Evolutionary conservation across 345 rosid species (phyloP).

Genomic region (Dipteronia sinensis): DNA sequence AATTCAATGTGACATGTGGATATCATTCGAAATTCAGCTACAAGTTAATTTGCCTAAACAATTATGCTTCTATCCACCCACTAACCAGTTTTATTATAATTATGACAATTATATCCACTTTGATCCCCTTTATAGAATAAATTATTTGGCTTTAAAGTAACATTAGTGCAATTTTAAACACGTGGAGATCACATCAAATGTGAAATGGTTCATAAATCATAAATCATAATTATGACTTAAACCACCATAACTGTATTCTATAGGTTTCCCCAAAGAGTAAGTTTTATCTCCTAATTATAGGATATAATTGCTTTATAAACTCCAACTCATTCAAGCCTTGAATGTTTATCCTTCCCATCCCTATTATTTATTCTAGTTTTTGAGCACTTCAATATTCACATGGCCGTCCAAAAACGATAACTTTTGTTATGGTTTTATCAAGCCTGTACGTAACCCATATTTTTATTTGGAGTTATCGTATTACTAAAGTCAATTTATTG

Average conservation of each 20-base stretch:
- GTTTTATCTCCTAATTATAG: background rate
- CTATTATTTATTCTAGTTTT: background rate
- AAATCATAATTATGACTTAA: no score
- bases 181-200: background rate
- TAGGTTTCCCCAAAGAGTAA: background rate
- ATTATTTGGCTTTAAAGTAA: no score
- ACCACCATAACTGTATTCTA: background rate
- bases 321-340: background rate
- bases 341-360: background rate
- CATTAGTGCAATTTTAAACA: background rate
- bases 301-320: background rate
- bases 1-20: constrained; percentile 4
- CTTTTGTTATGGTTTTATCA: no score
- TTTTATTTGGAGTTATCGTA: no score
- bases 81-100: background rate
- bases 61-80: background rate
- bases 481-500: no score
- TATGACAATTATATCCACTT: background rate
- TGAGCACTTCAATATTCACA: background rate
- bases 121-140: background rate
- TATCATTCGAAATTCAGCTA: background rate
- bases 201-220: no score
- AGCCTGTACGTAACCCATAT: no score
- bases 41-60: background rate
- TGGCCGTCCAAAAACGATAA: no score